Evolutionary conservation across 805 yeast species (phyloP).

Genomic region (Suhomyces tanzawaensis): DNA sequence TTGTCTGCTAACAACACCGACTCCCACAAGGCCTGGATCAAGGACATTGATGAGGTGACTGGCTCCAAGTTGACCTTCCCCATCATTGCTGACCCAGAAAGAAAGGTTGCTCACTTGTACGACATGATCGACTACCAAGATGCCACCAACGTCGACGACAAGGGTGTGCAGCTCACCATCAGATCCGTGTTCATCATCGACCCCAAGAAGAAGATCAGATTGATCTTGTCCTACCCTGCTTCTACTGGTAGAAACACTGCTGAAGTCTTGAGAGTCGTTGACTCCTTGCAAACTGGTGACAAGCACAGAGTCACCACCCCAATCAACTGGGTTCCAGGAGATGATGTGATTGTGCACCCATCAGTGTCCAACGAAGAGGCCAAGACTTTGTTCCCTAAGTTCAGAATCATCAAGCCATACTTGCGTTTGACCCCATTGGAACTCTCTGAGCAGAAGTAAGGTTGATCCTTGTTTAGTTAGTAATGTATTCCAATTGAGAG

Average conservation of each 20-base stretch:
- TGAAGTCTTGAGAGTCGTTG: conserved; percentile 88
- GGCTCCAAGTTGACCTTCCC: conserved; percentile 82
- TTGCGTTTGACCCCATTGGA: conserved; percentile 62
- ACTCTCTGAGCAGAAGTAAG: conserved; percentile 16
- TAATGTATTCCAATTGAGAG: background rate
- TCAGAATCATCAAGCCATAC: conserved; percentile 86
- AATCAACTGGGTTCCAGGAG: conserved; percentile 85
- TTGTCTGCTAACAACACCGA: conserved; percentile 82
- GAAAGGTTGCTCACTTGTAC: conserved; percentile 79
- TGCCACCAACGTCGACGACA: conserved; percentile 63
- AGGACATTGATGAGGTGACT: conserved; percentile 84
- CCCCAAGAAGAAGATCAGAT: conserved; percentile 84
- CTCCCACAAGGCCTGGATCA: conserved; percentile 81
- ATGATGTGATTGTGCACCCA: conserved; percentile 92
- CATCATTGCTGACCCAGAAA: conserved; percentile 82
- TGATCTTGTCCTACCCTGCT: conserved; percentile 87
- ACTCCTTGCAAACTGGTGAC: conserved; percentile 84
- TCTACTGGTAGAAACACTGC: conserved; percentile 92
- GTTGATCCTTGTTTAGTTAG: no score
- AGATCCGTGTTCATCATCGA: conserved; percentile 91
- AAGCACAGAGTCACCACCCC: conserved; percentile 84
- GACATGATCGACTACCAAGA: conserved; percentile 89
- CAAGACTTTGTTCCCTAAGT: conserved; percentile 78
- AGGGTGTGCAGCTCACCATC: conserved; percentile 79
- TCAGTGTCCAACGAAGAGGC: conserved; percentile 68